Conservation (phyloP, 495 filamentous ascomycete species). For the Trichocladium uniseriatum region DNA sequence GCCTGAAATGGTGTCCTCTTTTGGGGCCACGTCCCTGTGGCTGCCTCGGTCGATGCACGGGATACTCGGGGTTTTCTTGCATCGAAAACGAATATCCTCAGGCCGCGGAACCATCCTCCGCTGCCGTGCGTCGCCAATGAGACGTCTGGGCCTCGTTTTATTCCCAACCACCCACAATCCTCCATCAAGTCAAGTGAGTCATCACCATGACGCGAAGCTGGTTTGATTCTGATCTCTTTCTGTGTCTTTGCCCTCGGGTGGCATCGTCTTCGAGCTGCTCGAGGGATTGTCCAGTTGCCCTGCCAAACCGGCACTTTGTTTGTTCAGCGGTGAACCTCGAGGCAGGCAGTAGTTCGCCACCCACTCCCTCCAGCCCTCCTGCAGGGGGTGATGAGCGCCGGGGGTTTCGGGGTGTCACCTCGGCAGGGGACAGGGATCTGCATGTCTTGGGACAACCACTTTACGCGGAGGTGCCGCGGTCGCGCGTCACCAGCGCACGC, state of each 20-base stretch:
- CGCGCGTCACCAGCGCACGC: slow-evolving; percentile 17
- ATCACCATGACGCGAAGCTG: background rate
- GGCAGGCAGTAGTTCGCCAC: background rate
- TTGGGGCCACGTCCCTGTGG: too few relatives aligned
- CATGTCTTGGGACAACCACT: slow-evolving; percentile 26
- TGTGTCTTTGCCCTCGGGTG: background rate
- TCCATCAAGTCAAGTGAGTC: background rate
- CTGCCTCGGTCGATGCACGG: too few relatives aligned
- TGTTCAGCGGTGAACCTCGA: background rate
- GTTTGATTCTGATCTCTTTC: background rate
- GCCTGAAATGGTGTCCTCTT: too few relatives aligned
- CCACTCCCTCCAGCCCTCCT: background rate
- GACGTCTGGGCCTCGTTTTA: too few relatives aligned
- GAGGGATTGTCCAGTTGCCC: background rate
- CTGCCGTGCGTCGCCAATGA: too few relatives aligned
- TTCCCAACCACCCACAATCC: slow-evolving; percentile 5
- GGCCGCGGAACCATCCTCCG: too few relatives aligned
- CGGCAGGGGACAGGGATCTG: slow-evolving; percentile 17
- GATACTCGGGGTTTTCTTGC: too few relatives aligned
- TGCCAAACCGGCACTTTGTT: background rate
- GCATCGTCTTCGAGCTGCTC: background rate
- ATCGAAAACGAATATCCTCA: too few relatives aligned
- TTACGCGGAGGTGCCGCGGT: slow-evolving; percentile 25
- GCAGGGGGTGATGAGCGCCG: background rate
- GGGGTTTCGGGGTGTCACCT: slow-evolving; percentile 1